Evolutionary conservation across 2,329 filamentous ascomycete species (phyloP).

Genomic region (Epichloe brachyelytri): DNA sequence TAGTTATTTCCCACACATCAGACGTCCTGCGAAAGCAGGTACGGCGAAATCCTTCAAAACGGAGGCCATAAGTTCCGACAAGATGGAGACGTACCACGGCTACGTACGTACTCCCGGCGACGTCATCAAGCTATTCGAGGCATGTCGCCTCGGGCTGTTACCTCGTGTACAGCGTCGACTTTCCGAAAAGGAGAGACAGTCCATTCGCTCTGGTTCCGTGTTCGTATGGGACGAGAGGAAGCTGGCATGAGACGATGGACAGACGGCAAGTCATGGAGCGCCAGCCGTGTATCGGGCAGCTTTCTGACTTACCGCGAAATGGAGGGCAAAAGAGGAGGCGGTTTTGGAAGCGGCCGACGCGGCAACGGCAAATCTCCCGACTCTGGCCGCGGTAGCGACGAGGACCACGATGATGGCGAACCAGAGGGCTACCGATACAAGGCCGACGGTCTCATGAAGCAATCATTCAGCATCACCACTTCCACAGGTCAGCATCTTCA

Average conservation of each 20-base stretch:
- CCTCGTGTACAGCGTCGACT: slow-evolving; percentile 85
- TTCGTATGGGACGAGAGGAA: slow-evolving; percentile 99
- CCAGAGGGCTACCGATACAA: slow-evolving; percentile 91
- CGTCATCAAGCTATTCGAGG: slow-evolving; percentile 97
- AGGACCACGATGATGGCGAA: slow-evolving; percentile 72
- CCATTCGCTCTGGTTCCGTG: slow-evolving; percentile 90
- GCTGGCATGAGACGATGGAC: slow-evolving; percentile 98
- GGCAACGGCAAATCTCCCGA: slow-evolving; percentile 68
- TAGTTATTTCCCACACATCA: neutral
- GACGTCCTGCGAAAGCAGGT: slow-evolving; percentile 10
- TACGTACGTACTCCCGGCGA: slow-evolving; percentile 91
- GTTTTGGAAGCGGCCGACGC: slow-evolving; percentile 47
- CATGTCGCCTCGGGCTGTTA: slow-evolving; percentile 76
- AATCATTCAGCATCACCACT: slow-evolving; percentile 98
- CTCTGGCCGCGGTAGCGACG: slow-evolving; percentile 67
- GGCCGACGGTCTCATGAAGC: slow-evolving; percentile 95
- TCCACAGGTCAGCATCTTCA: slow-evolving; percentile 81
- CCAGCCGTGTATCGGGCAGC: slow-evolving; percentile 90
- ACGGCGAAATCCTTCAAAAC: slow-evolving; percentile 9
- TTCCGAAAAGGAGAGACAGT: slow-evolving; percentile 93
- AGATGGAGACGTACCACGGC: slow-evolving; percentile 95
- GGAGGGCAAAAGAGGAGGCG: slow-evolving; percentile 90
- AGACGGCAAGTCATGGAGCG: slow-evolving; percentile 97
- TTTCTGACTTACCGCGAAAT: slow-evolving; percentile 97
- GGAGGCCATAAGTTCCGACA: slow-evolving; percentile 15